Base-by-base conservation (phyloP, 768 basidiomycete genomes). In the Termitomyces titanicus region DNA sequence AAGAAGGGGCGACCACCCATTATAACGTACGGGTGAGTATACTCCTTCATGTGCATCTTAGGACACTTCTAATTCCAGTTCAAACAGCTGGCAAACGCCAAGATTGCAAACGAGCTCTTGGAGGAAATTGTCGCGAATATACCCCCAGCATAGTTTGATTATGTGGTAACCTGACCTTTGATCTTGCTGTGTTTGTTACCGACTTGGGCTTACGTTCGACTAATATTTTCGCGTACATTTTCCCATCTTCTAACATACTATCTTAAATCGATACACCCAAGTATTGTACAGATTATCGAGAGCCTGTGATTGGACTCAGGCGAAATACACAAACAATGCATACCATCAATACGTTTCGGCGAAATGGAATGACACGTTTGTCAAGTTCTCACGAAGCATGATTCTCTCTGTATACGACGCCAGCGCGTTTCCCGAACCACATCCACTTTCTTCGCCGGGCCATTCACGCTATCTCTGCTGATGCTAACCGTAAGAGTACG, bases 21-120 rank as follows among this genome's bases (percentile, higher is more conserved):
- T 92, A 89, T 68, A 92, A 90, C 69, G 68, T 92, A 50, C 79
- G 86, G 71, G 89, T 90, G 58, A 50, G 83, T 63, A 64, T 53
- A 25, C 34, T 24, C 22, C n/a, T 52, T n/a, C 39, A 24, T 42
- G n/a, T 61, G 48, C 13, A 55, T 51, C 29, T 42, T 20, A 18
- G 11, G 20, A 51, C 49, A n/a, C 47, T 22, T 17, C 49, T 57
- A 48, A 33, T 48, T 47, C 38, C 40, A 44, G 54, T 48, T 51
- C 39, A 37, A 17, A 12, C 49, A 90, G 88, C 78, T 88, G 20
- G 72, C 82, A 40, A 88, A 76, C 64, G 81, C 85, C 39, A 88
- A 88, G 72, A 81, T 88, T 57, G 87, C 88, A 8, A 74, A 79
- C 58, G 88, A 89, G 44, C 74, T 91, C 34, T 68, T 89, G 56